Percentiles rank a stretch among this genome's conserved stretches.
Conservation (phyloP, 1,139 yeast genomes). For the Pichia sp. region DNA sequence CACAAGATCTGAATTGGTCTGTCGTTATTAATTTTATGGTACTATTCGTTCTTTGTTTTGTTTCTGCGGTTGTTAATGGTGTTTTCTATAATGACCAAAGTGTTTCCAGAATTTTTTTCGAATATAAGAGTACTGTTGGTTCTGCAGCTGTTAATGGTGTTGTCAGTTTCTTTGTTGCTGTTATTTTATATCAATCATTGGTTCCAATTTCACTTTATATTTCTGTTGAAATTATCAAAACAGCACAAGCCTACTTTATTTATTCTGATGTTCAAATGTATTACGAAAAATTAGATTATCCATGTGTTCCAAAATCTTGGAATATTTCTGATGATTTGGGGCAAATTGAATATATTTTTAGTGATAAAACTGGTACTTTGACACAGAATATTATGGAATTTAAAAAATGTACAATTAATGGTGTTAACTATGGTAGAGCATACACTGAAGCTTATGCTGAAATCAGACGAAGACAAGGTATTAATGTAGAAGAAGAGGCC, state of each 20-base stretch:
- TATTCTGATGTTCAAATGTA: conserved; percentile 85
- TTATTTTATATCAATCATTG: conserved; percentile 83
- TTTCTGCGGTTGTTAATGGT: conserved; percentile 81
- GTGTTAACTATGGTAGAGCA: conserved; percentile 85
- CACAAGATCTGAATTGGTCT: conserved; percentile 75
- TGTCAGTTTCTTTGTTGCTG: conserved; percentile 79
- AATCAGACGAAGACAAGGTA: conserved; percentile 78
- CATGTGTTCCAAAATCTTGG: conserved; percentile 96
- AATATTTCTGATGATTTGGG: conserved; percentile 95
- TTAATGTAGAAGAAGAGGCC: conserved; percentile 66
- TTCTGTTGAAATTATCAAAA: conserved; percentile 90
- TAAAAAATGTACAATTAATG: conserved; percentile 84
- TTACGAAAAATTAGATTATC: conserved; percentile 77
- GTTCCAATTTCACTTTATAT: conserved; percentile 94
- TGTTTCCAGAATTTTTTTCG: conserved; percentile 64
- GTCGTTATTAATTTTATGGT: conserved; percentile 73
- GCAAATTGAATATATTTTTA: conserved; percentile 89
- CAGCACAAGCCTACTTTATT: conserved; percentile 89
- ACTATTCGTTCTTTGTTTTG: conserved; percentile 70
- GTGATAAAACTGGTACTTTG: conserved; percentile 94
- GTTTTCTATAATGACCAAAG: conserved; percentile 48
- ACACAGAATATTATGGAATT: conserved; percentile 98
- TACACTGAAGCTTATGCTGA: conserved; percentile 96
- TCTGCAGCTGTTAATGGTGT: conserved; percentile 75
- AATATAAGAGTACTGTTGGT: conserved; percentile 57